Conservation (phyloP, 257 asterid genomes). For the Avicennia marina region DNA sequence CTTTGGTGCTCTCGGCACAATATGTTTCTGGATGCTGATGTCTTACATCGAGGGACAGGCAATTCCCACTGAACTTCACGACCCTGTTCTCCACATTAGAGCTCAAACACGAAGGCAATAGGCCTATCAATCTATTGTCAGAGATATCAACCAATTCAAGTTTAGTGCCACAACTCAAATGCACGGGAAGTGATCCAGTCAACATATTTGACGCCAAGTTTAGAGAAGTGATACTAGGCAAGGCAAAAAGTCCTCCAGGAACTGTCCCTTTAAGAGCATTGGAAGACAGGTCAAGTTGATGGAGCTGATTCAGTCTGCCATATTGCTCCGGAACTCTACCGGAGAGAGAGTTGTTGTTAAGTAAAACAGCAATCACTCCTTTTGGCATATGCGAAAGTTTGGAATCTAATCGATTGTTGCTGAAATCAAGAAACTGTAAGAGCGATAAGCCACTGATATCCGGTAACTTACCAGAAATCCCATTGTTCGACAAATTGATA, state of each 20-base stretch:
- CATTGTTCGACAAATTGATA: conserved; percentile 42
- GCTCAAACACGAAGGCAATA: conserved; percentile 55
- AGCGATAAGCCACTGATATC: conserved; percentile 41
- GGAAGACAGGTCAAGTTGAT: conserved; percentile 51
- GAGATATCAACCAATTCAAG: conserved; percentile 52
- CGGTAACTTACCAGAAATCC: conserved; percentile 35
- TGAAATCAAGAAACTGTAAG: conserved; percentile 45
- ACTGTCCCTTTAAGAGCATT: conserved; percentile 38
- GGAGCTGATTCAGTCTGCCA: conserved; percentile 36
- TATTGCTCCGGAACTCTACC: conserved; percentile 50
- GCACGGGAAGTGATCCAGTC: conserved; percentile 39
- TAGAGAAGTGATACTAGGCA: conserved; percentile 37
- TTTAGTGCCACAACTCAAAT: conserved; percentile 40
- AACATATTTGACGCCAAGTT: conserved; percentile 45
- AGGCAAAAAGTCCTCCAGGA: conserved; percentile 25
- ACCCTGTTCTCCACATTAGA: conserved; percentile 19
- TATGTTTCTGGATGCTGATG: conserved; percentile 46
- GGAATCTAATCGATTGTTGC: conserved; percentile 42
- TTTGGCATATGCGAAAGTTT: conserved; percentile 45
- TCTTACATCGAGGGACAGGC: conserved; percentile 31
- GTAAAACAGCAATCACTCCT: conserved; percentile 27
- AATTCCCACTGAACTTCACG: conserved; percentile 46
- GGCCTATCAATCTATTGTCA: conserved; percentile 49
- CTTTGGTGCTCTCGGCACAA: conserved; percentile 22
- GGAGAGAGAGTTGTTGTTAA: conserved; percentile 42